Percentiles rank a stretch among this genome's conserved stretches.
Conservation (phyloP, 768 basidiomycete species). For the Mycena haematopus region DNA sequence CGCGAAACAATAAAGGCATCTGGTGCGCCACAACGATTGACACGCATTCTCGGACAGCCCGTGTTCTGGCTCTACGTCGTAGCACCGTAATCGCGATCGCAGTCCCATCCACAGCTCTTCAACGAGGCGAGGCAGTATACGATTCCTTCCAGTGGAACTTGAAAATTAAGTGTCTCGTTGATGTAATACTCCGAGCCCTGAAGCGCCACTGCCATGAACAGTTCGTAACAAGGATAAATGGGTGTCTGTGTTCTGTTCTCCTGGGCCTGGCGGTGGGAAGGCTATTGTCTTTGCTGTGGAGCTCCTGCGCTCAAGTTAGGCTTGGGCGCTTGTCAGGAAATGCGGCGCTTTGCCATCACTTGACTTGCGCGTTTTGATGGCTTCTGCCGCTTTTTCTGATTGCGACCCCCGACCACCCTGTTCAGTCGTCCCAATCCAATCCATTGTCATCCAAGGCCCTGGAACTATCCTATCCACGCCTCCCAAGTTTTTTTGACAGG, state of each 20-base stretch:
- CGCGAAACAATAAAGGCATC: no score
- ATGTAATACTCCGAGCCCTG: no score
- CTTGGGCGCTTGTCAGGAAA: conserved; percentile 13
- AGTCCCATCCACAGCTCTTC: not conserved
- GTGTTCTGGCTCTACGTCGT: no score
- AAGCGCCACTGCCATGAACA: no score
- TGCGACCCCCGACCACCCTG: conserved; percentile 15
- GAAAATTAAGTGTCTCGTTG: no score
- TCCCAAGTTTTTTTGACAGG: not conserved
- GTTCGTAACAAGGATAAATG: not conserved
- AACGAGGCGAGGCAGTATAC: not conserved
- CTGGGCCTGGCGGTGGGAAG: not conserved
- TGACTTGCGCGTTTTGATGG: conserved; percentile 15
- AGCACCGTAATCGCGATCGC: not conserved
- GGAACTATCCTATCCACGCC: conserved; percentile 3
- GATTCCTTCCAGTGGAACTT: no score
- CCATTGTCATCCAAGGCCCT: not conserved
- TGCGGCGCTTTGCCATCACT: conserved; percentile 14
- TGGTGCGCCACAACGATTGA: no score
- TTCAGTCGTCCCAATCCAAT: not conserved
- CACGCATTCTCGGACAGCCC: no score
- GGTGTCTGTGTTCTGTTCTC: not conserved
- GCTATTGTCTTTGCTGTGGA: conserved; percentile 29
- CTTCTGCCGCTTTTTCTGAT: conserved; percentile 30
- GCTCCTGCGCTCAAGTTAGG: conserved; percentile 21